Evolutionary conservation across 1,139 yeast species (phyloP), one percentile per base, ranked within the genome.

Genomic region (Protomyces macrosporus): DNA sequence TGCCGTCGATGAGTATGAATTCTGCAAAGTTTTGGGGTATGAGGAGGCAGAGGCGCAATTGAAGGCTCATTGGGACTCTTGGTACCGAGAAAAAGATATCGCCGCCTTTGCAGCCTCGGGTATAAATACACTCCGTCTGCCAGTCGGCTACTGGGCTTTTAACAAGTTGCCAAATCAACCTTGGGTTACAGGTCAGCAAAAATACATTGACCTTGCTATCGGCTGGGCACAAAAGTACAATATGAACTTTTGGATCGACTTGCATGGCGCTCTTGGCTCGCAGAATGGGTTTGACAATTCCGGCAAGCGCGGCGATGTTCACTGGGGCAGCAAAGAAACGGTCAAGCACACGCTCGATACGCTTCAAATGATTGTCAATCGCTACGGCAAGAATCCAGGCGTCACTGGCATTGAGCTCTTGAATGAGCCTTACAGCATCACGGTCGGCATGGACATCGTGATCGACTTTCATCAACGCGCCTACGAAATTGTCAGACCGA

Each of bases 141-240:
- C 98, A 35, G 84, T 93, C 67, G 98, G 98, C 6, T 93, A 93
- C 78, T 93, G 98, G 98, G 97, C 98, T 4, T 90, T 87, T 75
- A 75, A 81, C 62, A 76, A 78, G 54, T 76, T 82, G 65, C 80
- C 77, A 16, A 76, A 79, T 66, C 97, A 91, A 73, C 97, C 98
- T 3, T 93, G 89, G 73, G 95, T 89, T 56, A 85, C 82, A 72
- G 98, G 98, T 35, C 97, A 90, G 75, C 84, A 80, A 65, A 73
- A 76, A 16, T 89, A 87, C 74, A 77, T 93, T 65, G 91, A 88
- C 70, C 77, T 79, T 70, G 96, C 97, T 6, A 77, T 93, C 63
- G 80, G 75, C 35, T 93, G 98, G 98, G 84, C 88, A 59, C 75
- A 82, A 64, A 77, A 79, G 23, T 72, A 85, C 69, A 82, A 81